These are phyloP conservation scores for Didymella segeticola DNA, from an alignment of 2,329 filamentous ascomycete genomes.

Conservation along the genomic window DNA sequence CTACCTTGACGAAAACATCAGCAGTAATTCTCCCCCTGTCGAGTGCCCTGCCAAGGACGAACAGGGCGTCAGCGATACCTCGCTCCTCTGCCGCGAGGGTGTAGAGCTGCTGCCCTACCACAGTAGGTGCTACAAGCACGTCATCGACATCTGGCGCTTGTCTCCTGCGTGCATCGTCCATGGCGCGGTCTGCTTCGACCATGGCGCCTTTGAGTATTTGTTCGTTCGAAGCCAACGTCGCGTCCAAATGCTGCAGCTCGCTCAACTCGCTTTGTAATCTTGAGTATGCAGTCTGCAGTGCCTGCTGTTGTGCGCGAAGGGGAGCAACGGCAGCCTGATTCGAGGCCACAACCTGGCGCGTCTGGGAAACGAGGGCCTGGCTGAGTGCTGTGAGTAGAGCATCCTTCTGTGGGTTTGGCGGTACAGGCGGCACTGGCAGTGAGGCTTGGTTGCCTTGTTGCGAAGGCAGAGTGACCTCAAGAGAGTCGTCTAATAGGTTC, in stretches of 20 bases:
- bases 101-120: constrained; percentile 93
- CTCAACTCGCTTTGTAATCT: constrained; percentile 76
- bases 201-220: constrained; percentile 79
- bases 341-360: constrained; percentile 72
- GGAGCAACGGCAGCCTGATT: constrained; percentile 77
- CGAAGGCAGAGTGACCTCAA: constrained; percentile 64
- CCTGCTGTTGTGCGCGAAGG: constrained; percentile 77
- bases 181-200: constrained; percentile 77
- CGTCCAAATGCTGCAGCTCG: constrained; percentile 73
- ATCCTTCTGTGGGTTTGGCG: constrained; percentile 95
- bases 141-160: constrained; percentile 83
- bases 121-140: constrained; percentile 88
- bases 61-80: constrained; percentile 85
- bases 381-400: constrained; percentile 80
- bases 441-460: constrained; percentile 55
- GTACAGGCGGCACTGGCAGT: constrained; percentile 79
- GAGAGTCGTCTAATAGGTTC: constrained; percentile 69
- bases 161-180: constrained; percentile 73
- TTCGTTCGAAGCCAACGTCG: constrained; percentile 77
- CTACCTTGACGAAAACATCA: constrained; percentile 77
- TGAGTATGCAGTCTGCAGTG: constrained; percentile 73
- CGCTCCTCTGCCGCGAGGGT: constrained; percentile 86
- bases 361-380: constrained; percentile 70
- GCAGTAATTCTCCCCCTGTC: constrained; percentile 74
- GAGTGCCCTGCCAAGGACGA: constrained; percentile 76